These are phyloP conservation scores for Trichoderma sp. DNA, from an alignment of 2,329 filamentous ascomycete genomes.

Conservation along the genomic window DNA sequence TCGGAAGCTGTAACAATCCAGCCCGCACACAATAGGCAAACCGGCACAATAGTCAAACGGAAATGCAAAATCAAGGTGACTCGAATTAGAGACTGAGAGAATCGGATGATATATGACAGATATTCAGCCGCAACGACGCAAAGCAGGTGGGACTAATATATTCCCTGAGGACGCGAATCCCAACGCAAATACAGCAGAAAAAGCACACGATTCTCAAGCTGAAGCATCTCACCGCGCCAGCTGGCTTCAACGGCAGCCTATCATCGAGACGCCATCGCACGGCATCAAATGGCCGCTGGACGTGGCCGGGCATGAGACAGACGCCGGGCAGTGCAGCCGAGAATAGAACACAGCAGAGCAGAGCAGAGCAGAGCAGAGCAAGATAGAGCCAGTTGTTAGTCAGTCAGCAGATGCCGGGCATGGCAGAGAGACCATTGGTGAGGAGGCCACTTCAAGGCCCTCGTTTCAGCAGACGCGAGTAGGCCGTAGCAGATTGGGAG, in stretches of 20 bases:
- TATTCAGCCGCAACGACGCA: neutral
- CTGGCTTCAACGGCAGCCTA: constrained; percentile 22
- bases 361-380: neutral
- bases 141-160: neutral
- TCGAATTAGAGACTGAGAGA: neutral
- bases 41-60: constrained; percentile 27
- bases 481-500: constrained; percentile 6
- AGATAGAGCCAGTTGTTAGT: neutral
- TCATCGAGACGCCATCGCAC: constrained; percentile 4
- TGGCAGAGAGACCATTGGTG: neutral
- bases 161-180: neutral
- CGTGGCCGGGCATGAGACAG: constrained; percentile 18
- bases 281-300: constrained; percentile 9
- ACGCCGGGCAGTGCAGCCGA: constrained; percentile 10
- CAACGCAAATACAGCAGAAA: neutral
- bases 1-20: constrained; percentile 17
- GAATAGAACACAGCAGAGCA: neutral
- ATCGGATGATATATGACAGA: constrained; percentile 3
- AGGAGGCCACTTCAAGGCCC: neutral
- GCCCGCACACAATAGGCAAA: constrained; percentile 23
- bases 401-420: neutral
- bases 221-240: constrained; percentile 11
- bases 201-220: constrained; percentile 7
- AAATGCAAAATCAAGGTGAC: neutral
- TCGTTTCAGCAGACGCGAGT: constrained; percentile 24